These are phyloP conservation scores for Xanthoparmelia taractica DNA, from an alignment of 495 filamentous ascomycete species.

Conservation along the genomic window DNA sequence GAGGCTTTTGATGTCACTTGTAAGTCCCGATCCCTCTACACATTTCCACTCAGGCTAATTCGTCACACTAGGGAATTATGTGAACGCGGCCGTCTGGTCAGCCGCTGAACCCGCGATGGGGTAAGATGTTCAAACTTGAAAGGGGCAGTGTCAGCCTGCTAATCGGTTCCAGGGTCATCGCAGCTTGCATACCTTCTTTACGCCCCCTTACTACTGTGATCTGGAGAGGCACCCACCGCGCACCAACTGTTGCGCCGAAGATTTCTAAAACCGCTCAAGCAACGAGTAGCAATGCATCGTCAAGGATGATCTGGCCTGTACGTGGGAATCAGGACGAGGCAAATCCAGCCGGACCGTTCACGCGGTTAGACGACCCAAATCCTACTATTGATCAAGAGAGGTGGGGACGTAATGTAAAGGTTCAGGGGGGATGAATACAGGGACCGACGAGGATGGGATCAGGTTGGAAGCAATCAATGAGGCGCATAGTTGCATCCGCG, in stretches of 20 bases:
- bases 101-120: conserved; percentile 39
- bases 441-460: conserved; percentile 1
- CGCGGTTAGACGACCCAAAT: conserved; percentile 7
- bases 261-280: conserved; percentile 4
- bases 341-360: conserved; percentile 8
- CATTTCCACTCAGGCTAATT: not conserved
- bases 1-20: conserved; percentile 17
- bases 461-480: conserved; percentile 4
- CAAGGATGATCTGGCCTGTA: conserved; percentile 11
- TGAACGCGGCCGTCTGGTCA: conserved; percentile 21
- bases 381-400: not conserved
- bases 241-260: conserved; percentile 5
- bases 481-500: conserved; percentile 5
- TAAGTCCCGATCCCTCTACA: not conserved
- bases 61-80: conserved; percentile 12
- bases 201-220: conserved; percentile 31
- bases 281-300: conserved; percentile 13
- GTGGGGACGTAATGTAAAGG: conserved; percentile 12
- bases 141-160: not conserved
- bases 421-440: conserved; percentile 7
- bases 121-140: not conserved
- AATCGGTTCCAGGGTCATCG: conserved; percentile 28
- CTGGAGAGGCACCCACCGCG: conserved; percentile 13
- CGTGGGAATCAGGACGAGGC: conserved; percentile 6
- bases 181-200: conserved; percentile 40